These are phyloP conservation scores for Aegilops umbellulata DNA, from an alignment of 176 grass and related monocot genomes.

Conservation along the genomic window DNA sequence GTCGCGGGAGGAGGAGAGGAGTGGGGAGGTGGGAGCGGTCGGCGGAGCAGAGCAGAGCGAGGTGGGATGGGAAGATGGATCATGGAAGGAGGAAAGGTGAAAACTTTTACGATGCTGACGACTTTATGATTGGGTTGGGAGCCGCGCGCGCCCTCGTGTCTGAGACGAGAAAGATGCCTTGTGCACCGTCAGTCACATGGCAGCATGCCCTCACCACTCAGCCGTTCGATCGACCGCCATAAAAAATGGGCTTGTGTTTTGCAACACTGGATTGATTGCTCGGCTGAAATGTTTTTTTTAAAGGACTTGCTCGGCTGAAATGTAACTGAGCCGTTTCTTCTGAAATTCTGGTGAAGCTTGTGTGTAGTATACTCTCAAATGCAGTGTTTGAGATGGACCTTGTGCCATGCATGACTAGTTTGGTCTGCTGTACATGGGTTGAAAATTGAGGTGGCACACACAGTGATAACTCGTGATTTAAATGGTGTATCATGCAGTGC, in stretches of 20 bases:
- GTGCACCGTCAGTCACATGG: constrained; percentile 19
- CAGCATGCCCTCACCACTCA: not conserved
- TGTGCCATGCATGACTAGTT: not conserved
- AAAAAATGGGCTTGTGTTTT: not conserved
- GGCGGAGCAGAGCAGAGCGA: constrained; percentile 6
- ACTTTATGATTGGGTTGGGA: constrained; percentile 30
- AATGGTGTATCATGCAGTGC: not conserved
- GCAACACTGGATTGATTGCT: no score
- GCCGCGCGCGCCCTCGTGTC: not conserved
- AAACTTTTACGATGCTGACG: constrained; percentile 45
- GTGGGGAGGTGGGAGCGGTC: constrained; percentile 6
- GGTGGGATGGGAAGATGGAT: not conserved
- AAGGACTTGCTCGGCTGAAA: not conserved
- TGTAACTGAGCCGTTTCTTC: not conserved
- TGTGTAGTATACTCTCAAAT: not conserved
- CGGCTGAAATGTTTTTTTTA: no score
- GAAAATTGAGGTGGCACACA: not conserved
- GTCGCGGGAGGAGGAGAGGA: not conserved
- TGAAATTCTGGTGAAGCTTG: not conserved
- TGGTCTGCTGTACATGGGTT: not conserved
- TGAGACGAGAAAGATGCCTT: constrained; percentile 26
- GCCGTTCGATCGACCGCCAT: constrained; percentile 30
- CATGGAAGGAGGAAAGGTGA: constrained; percentile 26
- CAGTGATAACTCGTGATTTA: not conserved
- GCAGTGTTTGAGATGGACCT: no score